Conservation (phyloP, 805 yeast species). For the Wickerhamiella musiphila region DNA sequence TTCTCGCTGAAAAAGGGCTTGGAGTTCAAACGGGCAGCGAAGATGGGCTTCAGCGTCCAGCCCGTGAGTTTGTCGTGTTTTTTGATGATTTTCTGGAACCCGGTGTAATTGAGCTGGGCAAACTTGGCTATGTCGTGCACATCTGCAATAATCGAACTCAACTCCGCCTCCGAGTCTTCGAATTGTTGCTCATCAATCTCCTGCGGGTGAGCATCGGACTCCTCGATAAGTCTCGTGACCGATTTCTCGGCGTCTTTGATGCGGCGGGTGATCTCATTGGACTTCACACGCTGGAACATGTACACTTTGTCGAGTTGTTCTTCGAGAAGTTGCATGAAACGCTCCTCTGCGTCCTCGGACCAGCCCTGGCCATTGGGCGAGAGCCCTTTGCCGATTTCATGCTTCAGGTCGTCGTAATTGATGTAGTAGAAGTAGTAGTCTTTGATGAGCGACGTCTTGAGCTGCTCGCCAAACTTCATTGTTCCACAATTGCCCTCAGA, state of each 20-base stretch:
- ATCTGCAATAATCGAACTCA: conserved; percentile 83
- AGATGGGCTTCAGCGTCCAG: conserved; percentile 72
- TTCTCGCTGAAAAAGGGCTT: conserved; percentile 94
- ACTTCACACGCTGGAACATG: conserved; percentile 76
- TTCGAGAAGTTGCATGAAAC: conserved; percentile 59
- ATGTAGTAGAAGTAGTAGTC: conserved; percentile 85
- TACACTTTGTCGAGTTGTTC: conserved; percentile 82
- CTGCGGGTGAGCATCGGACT: conserved; percentile 22
- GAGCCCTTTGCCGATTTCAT: conserved; percentile 54
- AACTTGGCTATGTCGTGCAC: conserved; percentile 94
- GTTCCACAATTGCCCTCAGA: too few relatives aligned
- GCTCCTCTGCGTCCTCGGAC: conserved; percentile 67
- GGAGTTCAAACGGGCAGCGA: conserved; percentile 79
- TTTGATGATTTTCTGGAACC: conserved; percentile 90
- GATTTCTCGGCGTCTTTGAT: conserved; percentile 65
- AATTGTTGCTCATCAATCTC: conserved; percentile 45
- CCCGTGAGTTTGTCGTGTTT: conserved; percentile 87
- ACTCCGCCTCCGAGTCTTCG: conserved; percentile 56
- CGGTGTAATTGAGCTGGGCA: conserved; percentile 85
- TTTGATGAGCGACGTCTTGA: conserved; percentile 73
- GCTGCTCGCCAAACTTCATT: conserved; percentile 94
- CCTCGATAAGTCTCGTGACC: conserved; percentile 43
- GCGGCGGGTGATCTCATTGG: conserved; percentile 68
- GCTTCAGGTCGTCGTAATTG: conserved; percentile 78
- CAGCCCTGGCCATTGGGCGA: conserved; percentile 38